Evolutionary conservation across 2,329 filamentous ascomycete genomes (phyloP).

Genomic region (Alternaria sp.): DNA sequence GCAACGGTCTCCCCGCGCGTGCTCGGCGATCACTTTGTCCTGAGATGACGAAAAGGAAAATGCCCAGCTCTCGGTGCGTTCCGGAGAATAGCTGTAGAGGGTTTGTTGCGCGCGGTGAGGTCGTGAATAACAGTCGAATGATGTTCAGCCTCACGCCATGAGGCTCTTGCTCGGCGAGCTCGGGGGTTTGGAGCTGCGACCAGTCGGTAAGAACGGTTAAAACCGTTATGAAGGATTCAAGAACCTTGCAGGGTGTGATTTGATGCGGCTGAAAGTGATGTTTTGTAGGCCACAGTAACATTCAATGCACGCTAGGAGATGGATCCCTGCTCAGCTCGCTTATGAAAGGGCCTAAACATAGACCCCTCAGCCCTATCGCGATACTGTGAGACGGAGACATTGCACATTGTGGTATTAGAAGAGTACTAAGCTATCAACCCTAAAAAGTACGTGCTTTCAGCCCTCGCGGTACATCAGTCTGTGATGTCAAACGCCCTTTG

Average conservation of each 20-base stretch:
- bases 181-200: not conserved
- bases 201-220: constrained; percentile 2
- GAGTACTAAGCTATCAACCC: constrained; percentile 1
- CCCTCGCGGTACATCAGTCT: not conserved
- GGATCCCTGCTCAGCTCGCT: constrained; percentile 22
- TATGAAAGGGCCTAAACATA: constrained; percentile 17
- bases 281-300: constrained; percentile 18
- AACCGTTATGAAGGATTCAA: constrained; percentile 3
- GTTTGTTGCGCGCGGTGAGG: constrained; percentile 7
- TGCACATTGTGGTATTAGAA: constrained; percentile 5
- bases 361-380: constrained; percentile 18
- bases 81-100: constrained; percentile 4
- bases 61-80: constrained; percentile 7
- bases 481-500: constrained; percentile 10
- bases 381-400: constrained; percentile 1
- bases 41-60: constrained; percentile 12
- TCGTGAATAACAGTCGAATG: constrained; percentile 10
- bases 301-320: constrained; percentile 10
- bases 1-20: constrained; percentile 7
- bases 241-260: constrained; percentile 19
- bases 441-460: constrained; percentile 8
- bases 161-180: constrained; percentile 20
- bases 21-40: constrained; percentile 14
- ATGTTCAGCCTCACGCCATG: constrained; percentile 19
- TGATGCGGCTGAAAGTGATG: constrained; percentile 19